Base-by-base conservation (phyloP, 169 alveolate genomes). In the Plasmodium inui region DNA sequence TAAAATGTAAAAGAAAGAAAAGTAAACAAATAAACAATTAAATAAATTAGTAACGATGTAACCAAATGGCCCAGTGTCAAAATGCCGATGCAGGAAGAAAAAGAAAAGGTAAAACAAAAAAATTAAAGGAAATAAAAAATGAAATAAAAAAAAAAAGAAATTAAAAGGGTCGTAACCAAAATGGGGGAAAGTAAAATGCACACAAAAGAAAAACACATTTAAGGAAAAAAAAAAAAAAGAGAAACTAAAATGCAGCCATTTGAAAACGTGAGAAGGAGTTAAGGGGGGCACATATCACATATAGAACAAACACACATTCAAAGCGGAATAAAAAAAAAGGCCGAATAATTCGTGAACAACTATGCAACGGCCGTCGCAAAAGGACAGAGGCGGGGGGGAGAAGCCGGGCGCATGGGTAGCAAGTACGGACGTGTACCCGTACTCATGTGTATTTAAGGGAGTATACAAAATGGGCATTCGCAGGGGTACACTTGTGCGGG, bases 301-400 rank as follows among this genome's bases (percentile, higher is more conserved):
- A 53, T 82, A 53, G 46, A 82, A 22, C 8, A 82, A 12, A 82
- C 34, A 9, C 39, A 19, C 53, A 26, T 80, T 41, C 71, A 37
- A 80, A 12, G 37, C 22, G 57, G 34, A 44, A 80, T 80, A 2
- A 80, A 80, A 82, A 53, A 19, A 53, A 41, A 41, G 53, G 28
- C 70, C 70, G 10, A 80, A 71, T 39, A 80, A 80, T 44, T 6
- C 57, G 86, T 80, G 70, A 80, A 80, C 86, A 80, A 46, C 73
- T 17, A 80, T 80, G 74, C 73, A 80, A 44, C 71, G 73, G 12
- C 73, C 32, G 37, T 17, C 28, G 28, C 28, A 19, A 22, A 76
- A 76, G 50, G 46, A 76, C 28, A 41, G 53, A 41, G 53, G 53
- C 53, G 46, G 46, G 26, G 28, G 28, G 50, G 14, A 17, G 46